Conservation (phyloP, 2,329 filamentous ascomycete genomes). For the Cercospora janseana region DNA sequence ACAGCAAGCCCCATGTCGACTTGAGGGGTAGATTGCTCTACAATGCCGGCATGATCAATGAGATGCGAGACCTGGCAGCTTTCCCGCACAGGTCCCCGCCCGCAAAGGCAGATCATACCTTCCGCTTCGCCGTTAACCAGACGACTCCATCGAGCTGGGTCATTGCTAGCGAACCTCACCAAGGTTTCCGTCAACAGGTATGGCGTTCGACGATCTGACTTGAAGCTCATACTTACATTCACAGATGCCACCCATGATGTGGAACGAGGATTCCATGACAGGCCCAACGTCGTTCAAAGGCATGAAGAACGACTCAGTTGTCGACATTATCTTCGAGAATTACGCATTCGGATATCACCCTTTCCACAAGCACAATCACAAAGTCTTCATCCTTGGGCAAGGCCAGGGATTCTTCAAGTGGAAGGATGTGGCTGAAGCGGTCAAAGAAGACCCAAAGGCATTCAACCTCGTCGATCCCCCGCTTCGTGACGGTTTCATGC, state of each 20-base stretch:
- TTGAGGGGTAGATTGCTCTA: conserved; percentile 18
- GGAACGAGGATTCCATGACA: conserved; percentile 23
- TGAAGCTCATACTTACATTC: background rate
- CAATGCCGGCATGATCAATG: conserved; percentile 19
- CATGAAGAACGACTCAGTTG: conserved; percentile 42
- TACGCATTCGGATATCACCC: conserved; percentile 29
- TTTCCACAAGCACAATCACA: conserved; percentile 36
- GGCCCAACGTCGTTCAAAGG: conserved; percentile 18
- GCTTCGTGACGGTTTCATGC: conserved; percentile 19
- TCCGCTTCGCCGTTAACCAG: conserved; percentile 21
- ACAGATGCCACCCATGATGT: conserved; percentile 23
- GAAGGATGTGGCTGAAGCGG: conserved; percentile 23
- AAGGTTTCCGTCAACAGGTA: conserved; percentile 23
- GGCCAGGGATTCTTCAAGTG: conserved; percentile 32
- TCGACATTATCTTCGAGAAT: conserved; percentile 33
- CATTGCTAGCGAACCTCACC: conserved; percentile 21
- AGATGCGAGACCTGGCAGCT: conserved; percentile 19
- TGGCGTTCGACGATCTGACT: background rate
- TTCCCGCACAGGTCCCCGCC: conserved; percentile 23
- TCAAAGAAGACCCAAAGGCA: conserved; percentile 15
- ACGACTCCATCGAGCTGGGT: conserved; percentile 20
- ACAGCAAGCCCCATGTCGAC: conserved; percentile 15
- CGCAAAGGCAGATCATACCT: conserved; percentile 18
- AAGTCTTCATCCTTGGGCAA: conserved; percentile 31
- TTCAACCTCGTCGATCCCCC: conserved; percentile 25